These are phyloP conservation scores for Melanopsichium pennsylvanicum DNA, from an alignment of 1,284 basidiomycete genomes.

Conservation along the genomic window DNA sequence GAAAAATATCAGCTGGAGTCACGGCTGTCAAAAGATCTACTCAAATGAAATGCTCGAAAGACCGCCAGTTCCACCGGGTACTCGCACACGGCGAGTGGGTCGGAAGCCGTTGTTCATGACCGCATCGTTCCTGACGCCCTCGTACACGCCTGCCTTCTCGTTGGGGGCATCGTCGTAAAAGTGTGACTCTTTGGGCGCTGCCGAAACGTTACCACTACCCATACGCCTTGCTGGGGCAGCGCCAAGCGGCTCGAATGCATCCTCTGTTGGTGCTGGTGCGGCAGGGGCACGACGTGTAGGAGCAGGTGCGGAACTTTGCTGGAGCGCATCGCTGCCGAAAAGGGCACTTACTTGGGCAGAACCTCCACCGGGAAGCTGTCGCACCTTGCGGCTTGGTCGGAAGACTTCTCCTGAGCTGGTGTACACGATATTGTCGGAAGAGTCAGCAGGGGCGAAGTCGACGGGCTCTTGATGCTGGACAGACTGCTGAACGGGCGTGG, in stretches of 20 bases:
- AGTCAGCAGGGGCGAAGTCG: conserved; percentile 2
- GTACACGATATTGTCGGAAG: conserved; percentile 37
- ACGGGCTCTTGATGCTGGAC: conserved; percentile 4
- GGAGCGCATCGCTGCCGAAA: conserved; percentile 46
- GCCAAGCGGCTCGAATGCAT: conserved; percentile 33
- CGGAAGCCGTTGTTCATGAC: conserved; percentile 54
- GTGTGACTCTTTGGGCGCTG: conserved; percentile 18
- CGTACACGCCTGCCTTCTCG: conserved; percentile 36
- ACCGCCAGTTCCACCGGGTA: conserved; percentile 51
- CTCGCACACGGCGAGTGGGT: conserved; percentile 50
- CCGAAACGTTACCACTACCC: conserved; percentile 29
- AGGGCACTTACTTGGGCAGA: conserved; percentile 50
- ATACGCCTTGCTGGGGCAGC: conserved; percentile 25
- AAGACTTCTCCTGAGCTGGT: conserved; percentile 55
- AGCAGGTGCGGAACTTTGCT: conserved; percentile 20
- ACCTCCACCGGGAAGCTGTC: conserved; percentile 53
- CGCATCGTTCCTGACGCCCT: conserved; percentile 40
- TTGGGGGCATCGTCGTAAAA: conserved; percentile 17
- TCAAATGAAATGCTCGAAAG: conserved; percentile 50
- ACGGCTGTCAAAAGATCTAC: no score
- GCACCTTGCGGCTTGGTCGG: conserved; percentile 55
- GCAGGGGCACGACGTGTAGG: conserved; percentile 8
- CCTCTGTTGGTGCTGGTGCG: conserved; percentile 10
- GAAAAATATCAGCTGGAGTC: no score
- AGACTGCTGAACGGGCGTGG: conserved; percentile 1